Evolutionary conservation across 192 early-diverging fungal species (phyloP), one percentile per base, ranked within the genome.

Genomic region (Podila epigama): DNA sequence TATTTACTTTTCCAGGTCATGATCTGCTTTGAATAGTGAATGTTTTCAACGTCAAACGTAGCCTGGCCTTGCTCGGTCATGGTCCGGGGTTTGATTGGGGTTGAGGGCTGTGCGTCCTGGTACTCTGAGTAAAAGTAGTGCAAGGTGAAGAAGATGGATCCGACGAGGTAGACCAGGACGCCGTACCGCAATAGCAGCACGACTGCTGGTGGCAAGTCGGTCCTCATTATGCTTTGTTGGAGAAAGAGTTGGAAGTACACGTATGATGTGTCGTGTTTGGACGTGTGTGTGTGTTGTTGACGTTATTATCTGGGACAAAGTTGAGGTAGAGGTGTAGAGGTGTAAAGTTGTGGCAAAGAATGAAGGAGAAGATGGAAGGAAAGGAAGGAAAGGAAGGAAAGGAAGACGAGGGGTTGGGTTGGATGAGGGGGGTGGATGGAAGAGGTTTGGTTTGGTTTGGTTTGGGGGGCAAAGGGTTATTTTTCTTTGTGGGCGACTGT

Each of bases 11-110:
- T 60, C 70, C 70, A 73, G 2, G 18, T 65, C 70, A 73, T 73
- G 39, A 73, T 42, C 32, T 73, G 70, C n/a, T 39, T 42, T 2
- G 70, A 73, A 22, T 66, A 66, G 4, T 63, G 1, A 28, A 73
- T 73, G 48, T 73, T 73, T 11, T 73, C 70, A n/a, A 73, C 70
- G 25, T 73, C 70, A 37, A 73, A 73, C 2, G 70, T 73, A 7
- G 57, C 63, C 52, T 67, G 59, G 0, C 63, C 71, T 57, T 58
- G 71, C 32, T 75, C 71, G 6, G 71, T 67, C 60, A 75, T 55
- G 10, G 58, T 51, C 59, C 34, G 66, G 28, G 71, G 64, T 9
- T 58, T 61, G 37, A 77, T 34, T 2, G 29, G 4, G 6, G 55
- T 36, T 1, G 11, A 4, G 8, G 66, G 60, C 28, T 63, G 65